Conservation (phyloP, 768 basidiomycete genomes). For the Tylopilus vinaceipallidus region DNA sequence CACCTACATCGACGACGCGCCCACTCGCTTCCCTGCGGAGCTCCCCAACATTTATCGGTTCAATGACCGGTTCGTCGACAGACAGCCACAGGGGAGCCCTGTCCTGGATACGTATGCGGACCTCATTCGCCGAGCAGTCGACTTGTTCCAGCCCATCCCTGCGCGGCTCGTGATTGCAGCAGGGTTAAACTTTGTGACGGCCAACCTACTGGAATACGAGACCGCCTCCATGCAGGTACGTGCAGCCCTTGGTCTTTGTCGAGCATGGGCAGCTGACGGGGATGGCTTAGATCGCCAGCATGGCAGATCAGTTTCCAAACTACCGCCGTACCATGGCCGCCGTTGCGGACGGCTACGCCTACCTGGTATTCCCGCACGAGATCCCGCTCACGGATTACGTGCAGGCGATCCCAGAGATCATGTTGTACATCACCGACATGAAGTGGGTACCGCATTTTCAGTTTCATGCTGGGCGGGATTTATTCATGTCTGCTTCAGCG, state of each 20-base stretch:
- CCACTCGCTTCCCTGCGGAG: neutral
- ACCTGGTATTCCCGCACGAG: neutral
- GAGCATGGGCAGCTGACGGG: too few species aligned
- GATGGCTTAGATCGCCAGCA: neutral
- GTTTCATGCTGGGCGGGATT: neutral
- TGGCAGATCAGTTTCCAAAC: too few species aligned
- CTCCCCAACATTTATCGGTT: neutral
- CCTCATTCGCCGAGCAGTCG: neutral
- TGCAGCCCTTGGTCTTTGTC: neutral
- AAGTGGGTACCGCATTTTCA: conserved; percentile 31
- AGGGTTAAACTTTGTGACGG: neutral
- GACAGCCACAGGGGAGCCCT: neutral
- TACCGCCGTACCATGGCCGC: neutral
- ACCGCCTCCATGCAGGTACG: neutral
- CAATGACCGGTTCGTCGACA: neutral
- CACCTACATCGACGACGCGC: neutral
- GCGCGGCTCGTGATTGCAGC: neutral
- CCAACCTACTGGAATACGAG: neutral
- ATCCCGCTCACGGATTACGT: neutral
- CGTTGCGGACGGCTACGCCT: neutral
- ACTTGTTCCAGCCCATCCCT: neutral
- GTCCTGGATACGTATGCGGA: neutral
- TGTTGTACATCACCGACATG: conserved; percentile 23
- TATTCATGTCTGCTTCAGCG: conserved; percentile 12
- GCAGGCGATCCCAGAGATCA: neutral